Evolutionary conservation across 108 stramenopile species (phyloP).

Genomic region (Schizochytrium sp.): DNA sequence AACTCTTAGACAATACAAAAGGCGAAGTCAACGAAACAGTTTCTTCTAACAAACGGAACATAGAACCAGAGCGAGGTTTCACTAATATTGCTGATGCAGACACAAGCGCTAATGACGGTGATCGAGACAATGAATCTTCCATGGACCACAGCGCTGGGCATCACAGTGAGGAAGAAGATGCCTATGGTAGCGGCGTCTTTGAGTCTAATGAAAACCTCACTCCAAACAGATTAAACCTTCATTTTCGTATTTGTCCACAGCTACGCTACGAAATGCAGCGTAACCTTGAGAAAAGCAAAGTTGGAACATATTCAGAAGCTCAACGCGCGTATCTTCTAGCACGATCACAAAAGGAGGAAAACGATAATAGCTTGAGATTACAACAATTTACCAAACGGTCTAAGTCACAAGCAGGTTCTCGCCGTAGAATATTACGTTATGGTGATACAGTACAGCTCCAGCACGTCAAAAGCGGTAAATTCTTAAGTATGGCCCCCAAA

Average conservation of each 20-base stretch:
- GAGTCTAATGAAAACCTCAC: background rate
- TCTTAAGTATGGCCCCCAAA: conserved; percentile 33
- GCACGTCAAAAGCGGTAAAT: conserved; percentile 40
- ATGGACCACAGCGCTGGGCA: background rate
- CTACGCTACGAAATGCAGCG: conserved; percentile 47
- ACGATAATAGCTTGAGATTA: background rate
- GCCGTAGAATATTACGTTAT: background rate
- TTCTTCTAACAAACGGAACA: background rate
- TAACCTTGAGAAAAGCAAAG: background rate
- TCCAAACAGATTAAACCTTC: background rate
- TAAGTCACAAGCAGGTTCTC: background rate
- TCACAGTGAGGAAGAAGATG: background rate
- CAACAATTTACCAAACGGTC: background rate
- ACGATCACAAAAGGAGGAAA: background rate
- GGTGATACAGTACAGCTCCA: conserved; percentile 25
- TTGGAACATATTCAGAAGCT: background rate
- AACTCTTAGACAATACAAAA: background rate
- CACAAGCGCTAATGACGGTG: background rate
- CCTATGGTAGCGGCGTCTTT: background rate
- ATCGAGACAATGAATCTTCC: background rate
- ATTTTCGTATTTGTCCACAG: conserved; percentile 56
- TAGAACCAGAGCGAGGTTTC: background rate
- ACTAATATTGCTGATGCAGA: too few species aligned
- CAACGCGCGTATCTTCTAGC: background rate
- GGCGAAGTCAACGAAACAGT: background rate